Evolutionary conservation across 345 rosid genomes (phyloP), one percentile per base, ranked within the genome.

Genomic region (Reutealis trisperma): DNA sequence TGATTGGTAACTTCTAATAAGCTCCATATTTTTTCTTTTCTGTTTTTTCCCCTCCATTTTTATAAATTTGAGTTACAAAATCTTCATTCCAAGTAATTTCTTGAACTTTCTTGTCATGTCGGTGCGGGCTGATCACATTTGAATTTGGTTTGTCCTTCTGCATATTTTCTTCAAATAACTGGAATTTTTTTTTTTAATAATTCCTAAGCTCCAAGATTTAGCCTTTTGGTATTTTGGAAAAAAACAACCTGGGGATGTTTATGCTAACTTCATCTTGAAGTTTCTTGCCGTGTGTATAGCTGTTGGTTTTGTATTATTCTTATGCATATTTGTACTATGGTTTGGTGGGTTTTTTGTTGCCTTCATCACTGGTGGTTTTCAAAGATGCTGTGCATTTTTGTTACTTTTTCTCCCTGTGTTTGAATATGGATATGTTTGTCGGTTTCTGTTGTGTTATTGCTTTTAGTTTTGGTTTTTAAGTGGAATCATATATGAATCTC

Each of bases 1-100:
- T 24, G 58, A 47, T 25, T 12, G 57, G 45, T 45, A n/a, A 67
- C 55, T 67, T 13, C 71, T 67, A n/a, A 67, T 67, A n/a, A 67
- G 52, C 41, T 25, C 21, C 37, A 68, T 2, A 4, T 15, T 34
- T 8, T 34, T 64, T 4, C 14, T 21, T n/a, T 10, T 65, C 3
- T 65, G 49, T 27, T 49, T 24, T 25, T 7, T 7, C 7, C 37
- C 27, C 21, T 49, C 67, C 67, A 30, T 6, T 27, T 27, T 49
- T 47, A 25, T 68, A 27, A 49, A 69, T n/a, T 3, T 65, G 27
- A 66, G 25, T 42, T 21, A 14, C 22, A 24, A 6, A 6, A 25
- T 2, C 12, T 9, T 54, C 30, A 16, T 58, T 41, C 52, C 24
- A 42, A 55, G 25, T 58, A 34, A 34, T 41, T 34, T 58, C 64